Conservation (phyloP, 495 filamentous ascomycete genomes). For the Penicillium lividum region DNA sequence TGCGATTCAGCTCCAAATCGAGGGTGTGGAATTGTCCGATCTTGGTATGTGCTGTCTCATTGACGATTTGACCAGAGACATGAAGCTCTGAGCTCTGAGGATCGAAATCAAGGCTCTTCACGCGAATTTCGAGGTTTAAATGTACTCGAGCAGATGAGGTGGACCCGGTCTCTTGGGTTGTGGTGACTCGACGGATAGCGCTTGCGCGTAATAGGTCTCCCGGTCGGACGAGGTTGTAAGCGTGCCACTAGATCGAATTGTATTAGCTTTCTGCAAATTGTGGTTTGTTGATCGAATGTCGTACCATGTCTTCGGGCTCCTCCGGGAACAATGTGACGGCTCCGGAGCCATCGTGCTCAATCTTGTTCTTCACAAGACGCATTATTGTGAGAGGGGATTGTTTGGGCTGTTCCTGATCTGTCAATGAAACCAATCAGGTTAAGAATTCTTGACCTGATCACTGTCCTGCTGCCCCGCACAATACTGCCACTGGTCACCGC, state of each 20-base stretch:
- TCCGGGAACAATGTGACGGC: conserved; percentile 79
- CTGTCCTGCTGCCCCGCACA: conserved; percentile 16
- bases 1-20: conserved; percentile 81
- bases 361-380: conserved; percentile 70
- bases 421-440: background rate
- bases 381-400: conserved; percentile 35
- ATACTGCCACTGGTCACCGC: conserved; percentile 24
- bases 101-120: conserved; percentile 88
- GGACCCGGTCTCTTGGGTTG: conserved; percentile 68
- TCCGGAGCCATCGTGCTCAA: conserved; percentile 76
- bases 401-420: background rate
- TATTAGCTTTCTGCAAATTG: conserved; percentile 8
- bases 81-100: conserved; percentile 79
- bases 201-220: conserved; percentile 78
- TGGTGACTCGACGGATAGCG: conserved; percentile 78
- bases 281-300: conserved; percentile 4
- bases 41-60: conserved; percentile 81
- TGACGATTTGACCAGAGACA: conserved; percentile 76
- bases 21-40: conserved; percentile 88
- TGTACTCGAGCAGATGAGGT: conserved; percentile 74
- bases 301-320: conserved; percentile 95
- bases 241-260: conserved; percentile 74
- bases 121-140: conserved; percentile 74
- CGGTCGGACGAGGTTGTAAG: conserved; percentile 88
- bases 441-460: background rate